phyloP scores from a whole-genome alignment of 306 rosid genomes.

The Lathyrus aphaca region DNA sequence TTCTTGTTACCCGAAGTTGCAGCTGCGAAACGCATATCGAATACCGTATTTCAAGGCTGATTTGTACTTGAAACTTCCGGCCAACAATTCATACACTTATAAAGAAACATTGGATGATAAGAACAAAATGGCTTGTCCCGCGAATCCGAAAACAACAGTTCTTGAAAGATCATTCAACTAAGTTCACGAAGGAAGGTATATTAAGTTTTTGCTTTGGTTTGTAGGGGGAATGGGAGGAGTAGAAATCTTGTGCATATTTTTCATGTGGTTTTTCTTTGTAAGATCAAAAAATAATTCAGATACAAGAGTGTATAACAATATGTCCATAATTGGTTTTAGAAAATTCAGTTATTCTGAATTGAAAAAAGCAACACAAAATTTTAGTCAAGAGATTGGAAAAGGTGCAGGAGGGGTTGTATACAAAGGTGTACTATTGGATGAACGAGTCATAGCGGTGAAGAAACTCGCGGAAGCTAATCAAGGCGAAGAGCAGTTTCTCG shows the following conservation, averaged over 20 bases:
- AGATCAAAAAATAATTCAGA: constrained; percentile 27
- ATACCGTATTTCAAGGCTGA: constrained; percentile 43
- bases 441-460: constrained; percentile 55
- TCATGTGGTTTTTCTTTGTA: constrained; percentile 39
- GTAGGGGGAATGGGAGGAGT: constrained; percentile 55
- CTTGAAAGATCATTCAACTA: constrained; percentile 32
- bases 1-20: constrained; percentile 52
- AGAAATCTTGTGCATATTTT: constrained; percentile 45
- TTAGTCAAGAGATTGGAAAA: constrained; percentile 58
- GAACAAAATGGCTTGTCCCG: constrained; percentile 31
- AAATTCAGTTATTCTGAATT: constrained; percentile 53
- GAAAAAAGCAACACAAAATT: constrained; percentile 52
- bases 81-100: constrained; percentile 11
- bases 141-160: background rate
- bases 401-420: constrained; percentile 48
- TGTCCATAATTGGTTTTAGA: constrained; percentile 41
- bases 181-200: constrained; percentile 14
- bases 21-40: constrained; percentile 51
- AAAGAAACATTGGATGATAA: constrained; percentile 4
- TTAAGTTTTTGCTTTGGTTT: constrained; percentile 47
- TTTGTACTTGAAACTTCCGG: constrained; percentile 48
- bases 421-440: constrained; percentile 38
- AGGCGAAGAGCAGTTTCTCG: constrained; percentile 44
- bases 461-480: constrained; percentile 45
- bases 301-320: constrained; percentile 27